Percentiles rank a stretch among this genome's conserved stretches.
Evolutionary conservation across 2,329 filamentous ascomycete species (phyloP).

Genomic region (Pyrenochaeta sp.): DNA sequence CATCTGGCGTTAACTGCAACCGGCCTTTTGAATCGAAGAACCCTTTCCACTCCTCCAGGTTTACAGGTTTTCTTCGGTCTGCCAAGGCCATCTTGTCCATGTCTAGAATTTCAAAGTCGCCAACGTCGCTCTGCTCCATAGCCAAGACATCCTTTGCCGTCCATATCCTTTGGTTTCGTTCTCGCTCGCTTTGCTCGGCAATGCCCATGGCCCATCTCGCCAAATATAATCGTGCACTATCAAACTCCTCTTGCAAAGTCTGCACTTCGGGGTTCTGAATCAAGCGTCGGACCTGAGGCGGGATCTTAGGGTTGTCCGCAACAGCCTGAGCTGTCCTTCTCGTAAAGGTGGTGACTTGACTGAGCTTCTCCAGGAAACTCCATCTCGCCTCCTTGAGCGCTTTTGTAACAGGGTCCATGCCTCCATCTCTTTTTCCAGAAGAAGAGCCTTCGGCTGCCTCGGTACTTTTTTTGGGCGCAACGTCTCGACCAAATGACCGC

Average conservation of each 20-base stretch:
- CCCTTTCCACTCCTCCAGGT: slow-evolving; percentile 84
- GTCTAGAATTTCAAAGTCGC: slow-evolving; percentile 94
- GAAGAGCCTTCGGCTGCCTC: slow-evolving; percentile 38
- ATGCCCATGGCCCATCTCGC: slow-evolving; percentile 99
- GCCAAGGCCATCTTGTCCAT: slow-evolving; percentile 77
- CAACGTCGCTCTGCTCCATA: slow-evolving; percentile 92
- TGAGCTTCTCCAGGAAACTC: slow-evolving; percentile 96
- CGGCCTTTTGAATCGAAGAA: slow-evolving; percentile 86
- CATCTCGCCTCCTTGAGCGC: slow-evolving; percentile 94
- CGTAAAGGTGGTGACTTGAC: slow-evolving; percentile 96
- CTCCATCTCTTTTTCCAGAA: slow-evolving; percentile 65
- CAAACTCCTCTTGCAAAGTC: slow-evolving; percentile 94
- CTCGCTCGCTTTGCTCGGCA: slow-evolving; percentile 92
- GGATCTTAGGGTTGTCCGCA: slow-evolving; percentile 88
- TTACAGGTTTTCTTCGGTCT: slow-evolving; percentile 80
- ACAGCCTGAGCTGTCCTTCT: slow-evolving; percentile 90
- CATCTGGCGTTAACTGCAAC: slow-evolving; percentile 81
- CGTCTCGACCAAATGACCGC: slow-evolving; percentile 76
- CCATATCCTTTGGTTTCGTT: slow-evolving; percentile 87
- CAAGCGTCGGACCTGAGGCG: slow-evolving; percentile 84
- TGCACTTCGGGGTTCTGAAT: slow-evolving; percentile 94
- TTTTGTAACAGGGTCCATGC: slow-evolving; percentile 93
- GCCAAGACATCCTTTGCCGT: slow-evolving; percentile 92
- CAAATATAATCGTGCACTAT: slow-evolving; percentile 92
- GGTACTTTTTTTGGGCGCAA: slow-evolving; percentile 48